Evolutionary conservation across 1,139 yeast species (phyloP).

Genomic region (Blastobotrys illinoisensis): DNA sequence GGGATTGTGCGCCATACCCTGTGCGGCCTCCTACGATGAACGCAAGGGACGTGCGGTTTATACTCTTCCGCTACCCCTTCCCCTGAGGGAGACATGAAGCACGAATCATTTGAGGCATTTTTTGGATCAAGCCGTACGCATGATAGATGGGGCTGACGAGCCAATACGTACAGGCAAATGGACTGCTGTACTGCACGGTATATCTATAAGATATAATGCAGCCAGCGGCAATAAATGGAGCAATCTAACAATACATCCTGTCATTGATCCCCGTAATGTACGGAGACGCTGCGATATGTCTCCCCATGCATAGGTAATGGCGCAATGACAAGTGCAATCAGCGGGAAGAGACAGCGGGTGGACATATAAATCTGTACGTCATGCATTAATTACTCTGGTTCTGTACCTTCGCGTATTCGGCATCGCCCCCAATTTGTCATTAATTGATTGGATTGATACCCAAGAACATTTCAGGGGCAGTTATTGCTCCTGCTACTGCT

Average conservation of each 20-base stretch:
- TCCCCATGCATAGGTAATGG: neutral
- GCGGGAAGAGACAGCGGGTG: neutral
- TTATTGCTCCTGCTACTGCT: neutral
- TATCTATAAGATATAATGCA: no score
- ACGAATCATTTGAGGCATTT: neutral
- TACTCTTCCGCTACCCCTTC: neutral
- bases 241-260: neutral
- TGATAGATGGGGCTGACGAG: neutral
- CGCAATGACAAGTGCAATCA: neutral
- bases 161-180: neutral
- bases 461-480: neutral
- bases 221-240: neutral
- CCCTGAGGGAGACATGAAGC: no score
- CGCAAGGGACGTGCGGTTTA: neutral
- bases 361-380: neutral
- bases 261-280: neutral
- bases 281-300: neutral
- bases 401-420: neutral
- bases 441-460: neutral
- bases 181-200: no score
- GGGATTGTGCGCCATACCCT: no score
- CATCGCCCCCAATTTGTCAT: neutral
- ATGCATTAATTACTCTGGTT: neutral
- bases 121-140: neutral
- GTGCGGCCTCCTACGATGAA: no score